A percentile compares a stretch with the other conserved stretches of the same genome.
Conservation (phyloP, 805 yeast genomes). For the Limtongia smithiae region DNA sequence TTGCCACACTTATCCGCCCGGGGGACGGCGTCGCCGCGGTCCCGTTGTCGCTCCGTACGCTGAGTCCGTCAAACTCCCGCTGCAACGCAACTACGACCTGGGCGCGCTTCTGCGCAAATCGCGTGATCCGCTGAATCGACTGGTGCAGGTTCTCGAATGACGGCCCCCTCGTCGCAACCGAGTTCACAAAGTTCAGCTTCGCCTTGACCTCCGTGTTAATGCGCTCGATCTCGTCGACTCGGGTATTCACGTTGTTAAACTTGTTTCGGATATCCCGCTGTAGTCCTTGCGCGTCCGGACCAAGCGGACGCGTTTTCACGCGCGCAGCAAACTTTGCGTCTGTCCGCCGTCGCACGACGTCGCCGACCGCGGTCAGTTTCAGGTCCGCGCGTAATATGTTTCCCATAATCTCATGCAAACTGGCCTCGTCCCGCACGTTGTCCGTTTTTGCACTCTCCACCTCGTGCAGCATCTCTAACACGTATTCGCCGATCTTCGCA, state of each 20-base stretch:
- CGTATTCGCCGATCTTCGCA: neutral
- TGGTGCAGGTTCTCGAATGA: constrained; percentile 21
- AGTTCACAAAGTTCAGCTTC: constrained; percentile 4
- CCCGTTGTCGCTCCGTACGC: neutral
- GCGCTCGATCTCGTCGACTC: constrained; percentile 15
- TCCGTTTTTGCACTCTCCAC: neutral
- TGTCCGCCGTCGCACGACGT: constrained; percentile 11
- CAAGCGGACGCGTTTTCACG: constrained; percentile 10
- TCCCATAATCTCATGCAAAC: neutral
- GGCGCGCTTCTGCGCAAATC: constrained; percentile 19
- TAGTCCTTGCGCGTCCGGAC: constrained; percentile 19
- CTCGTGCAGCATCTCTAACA: neutral
- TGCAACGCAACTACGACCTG: constrained; percentile 11
- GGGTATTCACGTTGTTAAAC: constrained; percentile 1
- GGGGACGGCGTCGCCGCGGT: neutral
- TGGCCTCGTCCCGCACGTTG: neutral
- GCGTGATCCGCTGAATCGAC: constrained; percentile 20
- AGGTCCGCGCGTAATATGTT: constrained; percentile 15
- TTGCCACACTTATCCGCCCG: no score
- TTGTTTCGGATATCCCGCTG: constrained; percentile 18
- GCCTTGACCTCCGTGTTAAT: constrained; percentile 19
- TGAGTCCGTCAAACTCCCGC: constrained; percentile 1
- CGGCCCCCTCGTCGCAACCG: neutral
- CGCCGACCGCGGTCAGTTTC: constrained; percentile 5
- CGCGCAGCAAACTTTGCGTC: constrained; percentile 10